A percentile compares a stretch with the other conserved stretches of the same genome.
phyloP scores from a whole-genome alignment of 2,329 filamentous ascomycete genomes.

The Fusarium sp. region DNA sequence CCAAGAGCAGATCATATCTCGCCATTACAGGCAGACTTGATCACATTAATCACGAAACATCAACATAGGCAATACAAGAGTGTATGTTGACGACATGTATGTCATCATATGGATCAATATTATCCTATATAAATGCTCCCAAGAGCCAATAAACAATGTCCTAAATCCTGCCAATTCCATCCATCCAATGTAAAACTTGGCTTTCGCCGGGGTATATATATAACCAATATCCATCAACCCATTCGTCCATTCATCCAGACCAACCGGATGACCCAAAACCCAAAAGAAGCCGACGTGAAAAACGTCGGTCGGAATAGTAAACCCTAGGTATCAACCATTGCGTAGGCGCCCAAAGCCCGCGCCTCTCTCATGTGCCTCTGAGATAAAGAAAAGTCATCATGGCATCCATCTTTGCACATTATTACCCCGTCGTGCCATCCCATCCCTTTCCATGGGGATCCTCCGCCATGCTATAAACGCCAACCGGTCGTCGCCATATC shows the following conservation, averaged over 20 bases:
- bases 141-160: neutral
- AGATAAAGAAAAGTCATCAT: slow-evolving; percentile 1
- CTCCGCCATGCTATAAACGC: slow-evolving; percentile 23
- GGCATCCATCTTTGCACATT: slow-evolving; percentile 2
- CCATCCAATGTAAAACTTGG: slow-evolving; percentile 44
- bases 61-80: neutral
- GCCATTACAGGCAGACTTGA: neutral
- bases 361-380: neutral
- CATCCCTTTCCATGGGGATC: slow-evolving; percentile 2
- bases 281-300: slow-evolving; percentile 21
- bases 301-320: slow-evolving; percentile 4
- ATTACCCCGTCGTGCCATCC: slow-evolving; percentile 21
- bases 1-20: neutral
- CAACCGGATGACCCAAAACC: slow-evolving; percentile 22
- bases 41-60: neutral
- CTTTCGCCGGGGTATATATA: slow-evolving; percentile 46
- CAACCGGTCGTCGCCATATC: slow-evolving; percentile 27
- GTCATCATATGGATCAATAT: slow-evolving; percentile 1
- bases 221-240: slow-evolving; percentile 36
- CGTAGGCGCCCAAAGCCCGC: slow-evolving; percentile 3
- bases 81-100: neutral
- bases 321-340: slow-evolving; percentile 9
- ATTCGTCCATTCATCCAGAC: neutral
- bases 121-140: neutral
- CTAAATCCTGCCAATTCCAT: slow-evolving; percentile 27